Conservation (phyloP, 1,284 basidiomycete genomes). For the Apiotrichum domesticum region DNA sequence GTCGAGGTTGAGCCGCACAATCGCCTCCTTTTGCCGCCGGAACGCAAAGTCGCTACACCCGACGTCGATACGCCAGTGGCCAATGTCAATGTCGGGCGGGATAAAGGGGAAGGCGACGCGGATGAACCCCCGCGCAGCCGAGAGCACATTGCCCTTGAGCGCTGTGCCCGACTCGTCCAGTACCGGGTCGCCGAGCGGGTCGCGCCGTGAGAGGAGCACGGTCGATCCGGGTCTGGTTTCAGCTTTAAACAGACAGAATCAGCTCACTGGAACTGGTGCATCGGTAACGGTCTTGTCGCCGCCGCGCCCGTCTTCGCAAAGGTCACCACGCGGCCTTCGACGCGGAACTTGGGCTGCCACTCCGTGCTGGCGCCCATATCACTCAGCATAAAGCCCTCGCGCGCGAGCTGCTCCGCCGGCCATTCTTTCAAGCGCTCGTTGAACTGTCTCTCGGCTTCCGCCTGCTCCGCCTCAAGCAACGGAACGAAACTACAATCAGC, state of each 20-base stretch:
- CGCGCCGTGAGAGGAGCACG: constrained; percentile 58
- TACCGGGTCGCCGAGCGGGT: constrained; percentile 48
- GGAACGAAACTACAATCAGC: constrained; percentile 55
- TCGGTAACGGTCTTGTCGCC: constrained; percentile 44
- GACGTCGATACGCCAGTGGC: constrained; percentile 66
- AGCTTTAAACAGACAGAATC: background rate
- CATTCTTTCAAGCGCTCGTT: constrained; percentile 61
- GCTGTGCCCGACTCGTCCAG: constrained; percentile 48
- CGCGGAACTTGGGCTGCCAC: constrained; percentile 15
- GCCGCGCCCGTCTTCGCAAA: constrained; percentile 57
- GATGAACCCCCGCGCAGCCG: constrained; percentile 49
- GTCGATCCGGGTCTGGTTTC: constrained; percentile 54
- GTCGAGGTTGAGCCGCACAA: constrained; percentile 58
- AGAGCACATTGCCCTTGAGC: constrained; percentile 57
- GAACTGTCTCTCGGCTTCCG: constrained; percentile 55
- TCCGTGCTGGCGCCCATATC: constrained; percentile 50
- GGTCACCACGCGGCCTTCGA: constrained; percentile 43
- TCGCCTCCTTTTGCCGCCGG: constrained; percentile 64
- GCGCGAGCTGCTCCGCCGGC: constrained; percentile 55
- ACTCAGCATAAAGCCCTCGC: constrained; percentile 65
- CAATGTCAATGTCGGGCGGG: constrained; percentile 46
- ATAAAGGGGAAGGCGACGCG: constrained; percentile 56
- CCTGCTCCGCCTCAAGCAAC: constrained; percentile 60
- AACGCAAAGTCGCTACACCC: constrained; percentile 62
- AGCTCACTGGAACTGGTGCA: constrained; percentile 16